These are phyloP conservation scores for Byssochlamys sp. DNA, from an alignment of 2,329 filamentous ascomycete species.

Conservation along the genomic window DNA sequence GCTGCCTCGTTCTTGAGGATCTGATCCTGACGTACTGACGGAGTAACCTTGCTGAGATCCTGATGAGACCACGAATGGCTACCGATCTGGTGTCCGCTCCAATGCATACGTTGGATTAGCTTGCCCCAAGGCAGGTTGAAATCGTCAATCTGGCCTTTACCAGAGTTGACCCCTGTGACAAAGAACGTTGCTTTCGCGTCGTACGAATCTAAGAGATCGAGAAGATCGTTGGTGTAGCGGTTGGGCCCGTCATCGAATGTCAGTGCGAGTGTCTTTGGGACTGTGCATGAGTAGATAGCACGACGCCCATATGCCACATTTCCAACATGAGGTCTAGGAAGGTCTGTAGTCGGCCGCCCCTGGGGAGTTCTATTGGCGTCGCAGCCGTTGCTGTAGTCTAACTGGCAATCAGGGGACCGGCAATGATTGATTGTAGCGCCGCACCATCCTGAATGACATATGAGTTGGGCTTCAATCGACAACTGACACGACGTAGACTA, in stretches of 20 bases:
- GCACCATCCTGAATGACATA: constrained; percentile 25
- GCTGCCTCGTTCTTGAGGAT: constrained; percentile 41
- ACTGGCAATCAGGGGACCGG: constrained; percentile 31
- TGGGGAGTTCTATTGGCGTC: constrained; percentile 27
- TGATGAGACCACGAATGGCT: constrained; percentile 46
- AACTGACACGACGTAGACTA: constrained; percentile 3
- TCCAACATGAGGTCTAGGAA: constrained; percentile 28
- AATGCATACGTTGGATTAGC: constrained; percentile 33
- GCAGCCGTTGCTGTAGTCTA: constrained; percentile 28
- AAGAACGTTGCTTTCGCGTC: constrained; percentile 60
- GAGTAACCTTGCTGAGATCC: constrained; percentile 33
- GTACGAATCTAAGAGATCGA: constrained; percentile 52
- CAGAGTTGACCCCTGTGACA: constrained; percentile 44
- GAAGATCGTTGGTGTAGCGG: constrained; percentile 50
- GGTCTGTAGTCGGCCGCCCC: constrained; percentile 24
- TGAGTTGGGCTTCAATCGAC: background rate
- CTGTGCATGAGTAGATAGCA: constrained; percentile 30
- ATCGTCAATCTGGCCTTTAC: constrained; percentile 37
- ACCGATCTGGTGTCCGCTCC: constrained; percentile 41
- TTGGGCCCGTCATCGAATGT: constrained; percentile 61
- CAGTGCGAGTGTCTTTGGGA: constrained; percentile 53
- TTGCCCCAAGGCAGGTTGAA: constrained; percentile 28
- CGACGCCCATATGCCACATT: constrained; percentile 26
- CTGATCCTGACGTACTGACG: constrained; percentile 29
- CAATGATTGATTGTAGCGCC: constrained; percentile 29